A percentile compares a stretch with the other conserved stretches of the same genome.
Conservation (phyloP, 257 asterid species). For the Solanum peruvianum region DNA sequence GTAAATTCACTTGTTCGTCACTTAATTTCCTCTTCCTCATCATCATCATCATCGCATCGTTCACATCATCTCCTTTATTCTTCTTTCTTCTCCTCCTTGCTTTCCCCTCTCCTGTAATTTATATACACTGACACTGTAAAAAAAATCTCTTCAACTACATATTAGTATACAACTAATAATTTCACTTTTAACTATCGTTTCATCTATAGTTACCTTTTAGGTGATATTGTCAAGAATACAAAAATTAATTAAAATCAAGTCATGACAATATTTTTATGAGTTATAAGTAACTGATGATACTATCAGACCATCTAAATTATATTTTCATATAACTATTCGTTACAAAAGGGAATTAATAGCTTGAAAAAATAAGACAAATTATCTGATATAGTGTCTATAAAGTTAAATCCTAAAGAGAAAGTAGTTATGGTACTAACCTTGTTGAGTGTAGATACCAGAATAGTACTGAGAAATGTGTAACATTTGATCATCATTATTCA, state of each 20-base stretch:
- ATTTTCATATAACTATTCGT: background rate
- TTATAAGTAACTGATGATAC: background rate
- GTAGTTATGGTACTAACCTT: conserved; percentile 10
- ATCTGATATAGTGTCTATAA: background rate
- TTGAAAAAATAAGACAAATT: no score
- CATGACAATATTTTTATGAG: no score
- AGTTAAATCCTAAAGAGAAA: background rate
- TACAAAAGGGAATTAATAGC: background rate
- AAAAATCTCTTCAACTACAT: background rate
- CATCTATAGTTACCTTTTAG: background rate
- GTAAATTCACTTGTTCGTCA: conserved; percentile 6
- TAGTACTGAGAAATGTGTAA: conserved; percentile 40
- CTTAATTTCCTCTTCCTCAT: conserved; percentile 10
- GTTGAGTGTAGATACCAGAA: conserved; percentile 19
- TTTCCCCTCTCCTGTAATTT: conserved; percentile 6
- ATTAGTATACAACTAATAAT: background rate
- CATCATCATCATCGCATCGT: background rate
- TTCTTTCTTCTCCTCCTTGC: conserved; percentile 24
- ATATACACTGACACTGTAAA: background rate
- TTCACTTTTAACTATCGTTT: background rate
- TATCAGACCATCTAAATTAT: background rate
- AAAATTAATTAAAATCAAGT: background rate
- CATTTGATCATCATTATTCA: conserved; percentile 37
- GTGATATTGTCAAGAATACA: background rate
- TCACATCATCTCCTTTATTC: conserved; percentile 17